Base-by-base conservation (phyloP, 306 rosid species). In the Adenanthera pavonina region DNA sequence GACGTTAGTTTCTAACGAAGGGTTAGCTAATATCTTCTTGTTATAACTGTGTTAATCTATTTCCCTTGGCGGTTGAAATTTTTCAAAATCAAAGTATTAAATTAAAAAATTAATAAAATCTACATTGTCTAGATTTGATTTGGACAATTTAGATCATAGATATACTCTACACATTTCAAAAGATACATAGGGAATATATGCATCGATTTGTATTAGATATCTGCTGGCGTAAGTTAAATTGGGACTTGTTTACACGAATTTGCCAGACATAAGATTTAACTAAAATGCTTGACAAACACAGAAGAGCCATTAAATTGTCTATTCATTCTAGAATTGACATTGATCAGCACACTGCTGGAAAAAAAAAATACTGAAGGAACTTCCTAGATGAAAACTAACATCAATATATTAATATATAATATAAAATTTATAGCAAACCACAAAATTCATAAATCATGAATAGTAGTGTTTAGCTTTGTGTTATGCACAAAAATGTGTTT, bases 361-460 rank as follows among this genome's bases (percentile, higher is more conserved):
- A 74, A 73, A 74, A 73, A 65, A 65, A 47, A 75, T 65, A 2
- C 14, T 16, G 48, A 60, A 65, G 64, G 80, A 73, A 69, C 41
- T 52, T 11, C 60, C 43, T 36, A 20, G 72, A 64, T 80, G 44
- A 52, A 78, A 49, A 76, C 44, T 74, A 70, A 38, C 74, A 57
- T 56, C 64, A 13, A 25, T 1, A 25, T 25, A 25, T 25, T 25
- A 25, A 0, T 25, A 25, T 25, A 25, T 25, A 25, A 25, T 25
- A 25, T 25, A 25, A 25, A 25, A 25, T 25, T 25, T 25, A 25
- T 25, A 25, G 30, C 30, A 25, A 25, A 25, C 1, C 30, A 25
- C 1, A 25, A 1, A 25, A 25, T 25, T 25, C 30, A 25, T 25
- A 25, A 25, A 25, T 25, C 30, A 25, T 25, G 30, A 25, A 25